Conservation (phyloP, 2,329 filamentous ascomycete genomes). For the Pseudohalonectria lignicola region DNA sequence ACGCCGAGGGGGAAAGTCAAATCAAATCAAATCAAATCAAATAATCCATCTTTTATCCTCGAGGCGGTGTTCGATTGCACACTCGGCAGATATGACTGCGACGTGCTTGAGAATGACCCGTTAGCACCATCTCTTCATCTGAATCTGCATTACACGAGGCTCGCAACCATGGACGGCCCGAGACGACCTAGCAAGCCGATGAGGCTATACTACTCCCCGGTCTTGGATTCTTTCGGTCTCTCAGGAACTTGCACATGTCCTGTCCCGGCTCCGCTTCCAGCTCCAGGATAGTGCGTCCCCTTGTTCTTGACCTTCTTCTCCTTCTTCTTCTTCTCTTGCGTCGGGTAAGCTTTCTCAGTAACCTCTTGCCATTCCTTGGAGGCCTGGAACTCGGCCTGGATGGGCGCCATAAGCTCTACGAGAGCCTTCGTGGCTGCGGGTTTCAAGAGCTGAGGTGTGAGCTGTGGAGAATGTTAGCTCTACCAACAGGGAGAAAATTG, state of each 20-base stretch:
- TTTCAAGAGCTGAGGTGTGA: conserved; percentile 83
- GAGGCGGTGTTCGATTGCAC: no score
- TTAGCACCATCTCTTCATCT: no score
- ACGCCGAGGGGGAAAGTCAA: no score
- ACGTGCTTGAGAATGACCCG: no score
- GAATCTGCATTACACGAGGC: no score
- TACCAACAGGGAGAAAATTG: neutral
- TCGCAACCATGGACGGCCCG: no score
- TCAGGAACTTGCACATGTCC: no score
- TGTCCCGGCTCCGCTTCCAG: neutral
- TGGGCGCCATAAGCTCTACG: conserved; percentile 63
- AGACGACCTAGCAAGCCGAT: no score
- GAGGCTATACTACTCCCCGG: no score
- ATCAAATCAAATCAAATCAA: no score
- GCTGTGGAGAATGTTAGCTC: conserved; percentile 24
- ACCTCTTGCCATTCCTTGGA: conserved; percentile 73
- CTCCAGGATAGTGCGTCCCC: conserved; percentile 11
- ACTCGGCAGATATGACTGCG: no score
- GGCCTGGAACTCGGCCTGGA: conserved; percentile 60
- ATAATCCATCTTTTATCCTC: no score
- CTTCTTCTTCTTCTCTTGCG: conserved; percentile 47
- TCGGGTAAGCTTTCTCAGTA: conserved; percentile 72
- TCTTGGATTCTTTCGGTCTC: conserved; percentile 3
- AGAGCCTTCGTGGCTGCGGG: conserved; percentile 68
- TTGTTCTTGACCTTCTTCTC: conserved; percentile 12